phyloP scores from a whole-genome alignment of 2,329 filamentous ascomycete genomes.

The Penicillium oxalicum region DNA sequence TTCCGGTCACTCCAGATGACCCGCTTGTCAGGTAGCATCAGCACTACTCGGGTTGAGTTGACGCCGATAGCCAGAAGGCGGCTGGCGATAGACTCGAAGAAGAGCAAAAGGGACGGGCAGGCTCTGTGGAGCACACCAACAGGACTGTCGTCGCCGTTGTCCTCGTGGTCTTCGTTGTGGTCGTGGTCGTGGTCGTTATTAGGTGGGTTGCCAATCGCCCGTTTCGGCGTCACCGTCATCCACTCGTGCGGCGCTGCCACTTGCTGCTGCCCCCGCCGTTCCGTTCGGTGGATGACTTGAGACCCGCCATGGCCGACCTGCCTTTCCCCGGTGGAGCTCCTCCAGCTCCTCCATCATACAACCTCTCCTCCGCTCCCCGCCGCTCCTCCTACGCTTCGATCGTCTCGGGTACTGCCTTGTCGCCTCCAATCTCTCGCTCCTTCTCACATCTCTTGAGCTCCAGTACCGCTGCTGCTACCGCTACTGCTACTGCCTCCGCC shows the following conservation, averaged over 20 bases:
- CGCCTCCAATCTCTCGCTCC: slow-evolving; percentile 38
- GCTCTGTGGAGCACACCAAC: too few relatives aligned
- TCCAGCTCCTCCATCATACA: slow-evolving; percentile 27
- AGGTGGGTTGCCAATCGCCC: background rate
- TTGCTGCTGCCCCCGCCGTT: too few relatives aligned
- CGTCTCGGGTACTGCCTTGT: slow-evolving; percentile 47
- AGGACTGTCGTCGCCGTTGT: too few relatives aligned
- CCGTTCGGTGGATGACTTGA: slow-evolving; percentile 6
- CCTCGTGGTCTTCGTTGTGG: too few relatives aligned
- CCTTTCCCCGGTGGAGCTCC: slow-evolving; percentile 38
- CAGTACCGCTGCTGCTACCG: slow-evolving; percentile 12
- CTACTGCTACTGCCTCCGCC: slow-evolving; percentile 7
- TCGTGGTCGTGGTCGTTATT: background rate
- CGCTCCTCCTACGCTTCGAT: slow-evolving; percentile 59
- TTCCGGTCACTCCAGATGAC: slow-evolving; percentile 18
- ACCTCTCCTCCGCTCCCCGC: slow-evolving; percentile 41
- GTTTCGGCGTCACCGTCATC: slow-evolving; percentile 1
- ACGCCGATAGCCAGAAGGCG: background rate
- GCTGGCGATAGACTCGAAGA: background rate
- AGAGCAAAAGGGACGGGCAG: background rate
- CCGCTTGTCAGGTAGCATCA: slow-evolving; percentile 19
- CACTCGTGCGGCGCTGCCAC: slow-evolving; percentile 7
- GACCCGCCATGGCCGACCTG: slow-evolving; percentile 41
- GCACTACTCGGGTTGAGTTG: background rate
- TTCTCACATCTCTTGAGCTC: slow-evolving; percentile 53